Evolutionary conservation across 306 rosid species (phyloP), one percentile per base, ranked within the genome.

Genomic region (Cicer yamashitae): DNA sequence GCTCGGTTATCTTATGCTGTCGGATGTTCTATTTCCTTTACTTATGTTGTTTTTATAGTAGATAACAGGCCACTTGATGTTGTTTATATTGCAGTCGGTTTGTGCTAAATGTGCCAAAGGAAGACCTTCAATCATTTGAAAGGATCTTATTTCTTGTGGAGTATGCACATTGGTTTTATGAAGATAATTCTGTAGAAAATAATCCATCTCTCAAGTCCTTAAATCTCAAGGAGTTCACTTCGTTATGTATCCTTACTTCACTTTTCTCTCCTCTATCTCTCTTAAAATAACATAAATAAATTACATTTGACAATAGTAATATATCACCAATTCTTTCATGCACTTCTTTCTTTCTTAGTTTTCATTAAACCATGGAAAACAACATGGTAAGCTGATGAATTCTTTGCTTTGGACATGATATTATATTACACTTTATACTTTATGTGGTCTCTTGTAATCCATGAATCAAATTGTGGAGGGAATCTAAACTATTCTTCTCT

Each of bases 111-210:
- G 97, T 91, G 65, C 97, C 99, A 13, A 83, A 90, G 89, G 99
- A 94, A 88, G 99, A 94, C 81, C 91, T 94, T 61, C 93, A 94
- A 66, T 94, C 99, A 68, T 94, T 94, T 77, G 99, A 94, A 86
- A 89, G 99, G 84, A 88, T 94, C 76, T 84, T 94, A 67, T 94
- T 94, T 85, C 96, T 94, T 0, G 97, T 94, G 89, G 99, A 92
- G 85, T 90, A 94, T 80, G 99, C 99, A 3, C 99, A 94, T 90
- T 94, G 99, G 99, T 94, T 86, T 86, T 90, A 94, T 70, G 99
- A 94, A 77, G 99, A 94, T 84, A 94, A 94, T 81, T 94, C 99
- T 13, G 97, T 94, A 39, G 99, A 94, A 83, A 91, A 87, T 37
- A 90, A 94, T 82, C 96, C 99, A 65, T 92, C 96, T 18, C 83